Evolutionary conservation across 257 asterid genomes (phyloP), one percentile per base, ranked within the genome.

Genomic region (Thymus quinquecostatus): DNA sequence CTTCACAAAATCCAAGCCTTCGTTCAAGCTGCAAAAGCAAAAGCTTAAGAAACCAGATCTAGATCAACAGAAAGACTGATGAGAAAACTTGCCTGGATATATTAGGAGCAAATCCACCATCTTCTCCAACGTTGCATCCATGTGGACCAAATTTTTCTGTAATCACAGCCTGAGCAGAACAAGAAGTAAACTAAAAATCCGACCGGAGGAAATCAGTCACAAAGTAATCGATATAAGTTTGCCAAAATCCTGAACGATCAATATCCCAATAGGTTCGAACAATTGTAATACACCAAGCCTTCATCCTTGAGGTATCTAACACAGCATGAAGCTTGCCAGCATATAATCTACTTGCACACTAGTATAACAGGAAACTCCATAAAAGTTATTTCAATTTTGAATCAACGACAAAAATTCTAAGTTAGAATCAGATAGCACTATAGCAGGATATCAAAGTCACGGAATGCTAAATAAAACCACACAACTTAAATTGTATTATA

Each of bases 111-210:
- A 92, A 92, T 69, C 99, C 97, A 64, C 99, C 99, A 71, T 95
- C 98, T 77, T 92, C 98, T 64, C 97, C 99, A 80, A 95, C 97
- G 78, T 84, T 89, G 75, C 98, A 95, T 74, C 94, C 99, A 81
- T 80, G 87, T 41, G 77, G 69, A 67, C 95, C 96, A 81, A 70
- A 75, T 78, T 82, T 92, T 74, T 95, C 98, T 41, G 89, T 68
- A 77, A 95, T 89, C 70, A 95, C 94, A 58, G 96, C 94, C 99
- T 95, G 92, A 75, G 74, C 82, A 73, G 73, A 70, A 72, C 21
- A 30, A 45, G 28, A 65, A 70, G 51, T 54, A 62, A 14, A 8
- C 56, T 38, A 57, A 62, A 55, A 74, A 56, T 8, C 68, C 29
- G 65, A 60, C 75, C 71, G 28, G 10, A 66, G 36, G 51, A 28